Conservation (phyloP, 2,329 filamentous ascomycete genomes). For the Penicillium polonicum region DNA sequence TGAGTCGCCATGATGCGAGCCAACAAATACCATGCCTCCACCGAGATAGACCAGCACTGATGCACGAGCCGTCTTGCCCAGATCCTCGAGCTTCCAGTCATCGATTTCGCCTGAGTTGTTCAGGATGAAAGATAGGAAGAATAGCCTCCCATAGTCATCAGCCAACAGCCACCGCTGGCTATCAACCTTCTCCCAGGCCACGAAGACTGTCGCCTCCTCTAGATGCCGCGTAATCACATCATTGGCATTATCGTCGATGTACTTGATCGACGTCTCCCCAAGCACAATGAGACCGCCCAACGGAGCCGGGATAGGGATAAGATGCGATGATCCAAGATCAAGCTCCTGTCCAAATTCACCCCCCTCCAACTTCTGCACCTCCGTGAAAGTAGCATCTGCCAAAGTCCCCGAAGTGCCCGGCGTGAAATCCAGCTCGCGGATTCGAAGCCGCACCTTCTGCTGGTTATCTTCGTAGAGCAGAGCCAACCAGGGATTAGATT, state of each 20-base stretch:
- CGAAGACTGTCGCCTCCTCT: constrained; percentile 76
- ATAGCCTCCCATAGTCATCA: constrained; percentile 85
- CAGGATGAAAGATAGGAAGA: constrained; percentile 76
- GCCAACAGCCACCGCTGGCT: constrained; percentile 80
- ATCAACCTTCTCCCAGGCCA: constrained; percentile 87
- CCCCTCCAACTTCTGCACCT: constrained; percentile 39
- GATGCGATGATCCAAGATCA: constrained; percentile 60
- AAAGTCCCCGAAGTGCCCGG: constrained; percentile 47
- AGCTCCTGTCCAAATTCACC: constrained; percentile 50
- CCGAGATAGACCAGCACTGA: constrained; percentile 73
- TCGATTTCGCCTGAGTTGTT: constrained; percentile 64
- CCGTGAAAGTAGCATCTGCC: constrained; percentile 54
- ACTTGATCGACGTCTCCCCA: constrained; percentile 77
- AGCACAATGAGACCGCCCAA: constrained; percentile 69
- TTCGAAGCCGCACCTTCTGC: constrained; percentile 54
- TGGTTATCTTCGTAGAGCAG: constrained; percentile 65
- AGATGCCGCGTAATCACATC: constrained; percentile 64
- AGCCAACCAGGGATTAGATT: constrained; percentile 58
- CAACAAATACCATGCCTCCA: constrained; percentile 72
- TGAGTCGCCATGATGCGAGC: constrained; percentile 89
- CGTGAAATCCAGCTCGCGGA: constrained; percentile 56
- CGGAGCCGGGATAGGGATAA: constrained; percentile 61
- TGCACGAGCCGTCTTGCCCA: constrained; percentile 71
- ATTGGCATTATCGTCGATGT: constrained; percentile 75
- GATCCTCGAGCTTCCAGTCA: constrained; percentile 66